A percentile compares a stretch with the other conserved stretches of the same genome.
Conservation (phyloP, 2,329 filamentous ascomycete genomes). For the Clonostachys sp. region DNA sequence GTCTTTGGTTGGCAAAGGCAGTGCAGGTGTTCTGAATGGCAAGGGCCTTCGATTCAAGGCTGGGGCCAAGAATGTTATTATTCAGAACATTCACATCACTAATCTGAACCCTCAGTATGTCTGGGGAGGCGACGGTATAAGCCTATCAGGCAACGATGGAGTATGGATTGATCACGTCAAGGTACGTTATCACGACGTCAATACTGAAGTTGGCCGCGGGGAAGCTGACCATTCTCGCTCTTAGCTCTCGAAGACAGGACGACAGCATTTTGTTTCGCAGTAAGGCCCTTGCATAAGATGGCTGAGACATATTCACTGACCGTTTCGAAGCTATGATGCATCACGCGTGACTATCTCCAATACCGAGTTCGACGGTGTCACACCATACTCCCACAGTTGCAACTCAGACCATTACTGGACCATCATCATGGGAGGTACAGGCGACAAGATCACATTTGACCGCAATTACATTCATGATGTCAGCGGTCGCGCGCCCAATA, state of each 20-base stretch:
- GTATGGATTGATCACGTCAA: constrained; percentile 51
- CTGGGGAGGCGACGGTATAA: constrained; percentile 57
- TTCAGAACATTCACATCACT: constrained; percentile 54
- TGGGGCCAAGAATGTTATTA: constrained; percentile 49
- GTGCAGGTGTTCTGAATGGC: constrained; percentile 49
- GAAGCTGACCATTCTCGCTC: background rate
- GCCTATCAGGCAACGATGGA: constrained; percentile 37
- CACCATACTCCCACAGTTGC: constrained; percentile 33
- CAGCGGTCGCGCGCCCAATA: constrained; percentile 52
- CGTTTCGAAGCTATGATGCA: constrained; percentile 29
- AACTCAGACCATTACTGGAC: constrained; percentile 41
- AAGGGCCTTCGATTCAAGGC: constrained; percentile 48
- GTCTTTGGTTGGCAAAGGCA: constrained; percentile 44
- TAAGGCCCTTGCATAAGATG: background rate
- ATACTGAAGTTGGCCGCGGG: background rate
- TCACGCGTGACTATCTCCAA: constrained; percentile 38
- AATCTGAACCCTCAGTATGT: constrained; percentile 54
- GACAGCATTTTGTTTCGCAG: constrained; percentile 1
- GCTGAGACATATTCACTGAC: background rate
- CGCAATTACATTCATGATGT: constrained; percentile 58
- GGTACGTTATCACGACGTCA: constrained; percentile 1
- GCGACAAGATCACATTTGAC: constrained; percentile 52
- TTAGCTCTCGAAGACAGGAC: background rate
- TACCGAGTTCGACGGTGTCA: constrained; percentile 37
- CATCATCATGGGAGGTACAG: constrained; percentile 6